A percentile compares a stretch with the other conserved stretches of the same genome.
Evolutionary conservation across 1,284 basidiomycete species (phyloP).

Genomic region (Microbotryum violaceum): DNA sequence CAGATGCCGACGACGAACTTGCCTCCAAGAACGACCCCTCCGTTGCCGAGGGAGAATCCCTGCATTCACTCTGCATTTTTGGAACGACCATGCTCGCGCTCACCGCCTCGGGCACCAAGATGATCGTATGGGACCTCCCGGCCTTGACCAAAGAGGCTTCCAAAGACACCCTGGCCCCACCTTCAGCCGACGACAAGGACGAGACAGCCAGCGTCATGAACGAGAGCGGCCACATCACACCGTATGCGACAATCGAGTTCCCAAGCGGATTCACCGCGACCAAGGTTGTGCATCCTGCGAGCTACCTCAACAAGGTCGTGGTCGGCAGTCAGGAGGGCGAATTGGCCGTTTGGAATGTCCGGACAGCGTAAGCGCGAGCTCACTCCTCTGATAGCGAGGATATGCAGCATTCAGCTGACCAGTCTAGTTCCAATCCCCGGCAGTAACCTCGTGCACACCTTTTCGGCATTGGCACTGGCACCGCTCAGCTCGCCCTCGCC

Average conservation of each 20-base stretch:
- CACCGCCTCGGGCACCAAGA: slow-evolving; percentile 60
- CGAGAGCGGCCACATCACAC: slow-evolving; percentile 15
- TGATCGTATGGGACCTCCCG: slow-evolving; percentile 66
- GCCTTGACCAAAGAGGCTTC: slow-evolving; percentile 23
- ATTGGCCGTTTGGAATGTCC: slow-evolving; percentile 91
- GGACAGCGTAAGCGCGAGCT: slow-evolving; percentile 56
- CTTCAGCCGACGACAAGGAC: slow-evolving; percentile 49
- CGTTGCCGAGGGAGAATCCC: slow-evolving; percentile 46
- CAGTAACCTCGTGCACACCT: slow-evolving; percentile 47
- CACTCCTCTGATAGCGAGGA: slow-evolving; percentile 6
- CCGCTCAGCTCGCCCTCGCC: slow-evolving; percentile 42
- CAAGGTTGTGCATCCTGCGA: slow-evolving; percentile 81
- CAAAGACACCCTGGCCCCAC: slow-evolving; percentile 36
- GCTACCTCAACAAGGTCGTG: slow-evolving; percentile 93
- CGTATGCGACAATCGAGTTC: slow-evolving; percentile 62
- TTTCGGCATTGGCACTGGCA: slow-evolving; percentile 35
- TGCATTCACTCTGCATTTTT: slow-evolving; percentile 51
- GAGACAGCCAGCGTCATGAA: slow-evolving; percentile 36
- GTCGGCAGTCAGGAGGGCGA: slow-evolving; percentile 73
- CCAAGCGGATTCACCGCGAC: slow-evolving; percentile 73
- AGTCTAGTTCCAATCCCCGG: background rate
- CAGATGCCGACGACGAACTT: slow-evolving; percentile 5
- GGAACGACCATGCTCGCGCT: slow-evolving; percentile 71
- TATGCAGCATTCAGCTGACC: too few relatives aligned
- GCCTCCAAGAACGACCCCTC: slow-evolving; percentile 32